phyloP scores from a whole-genome alignment of 352 stramenopile genomes.

The Thraustochytrium striatum region DNA sequence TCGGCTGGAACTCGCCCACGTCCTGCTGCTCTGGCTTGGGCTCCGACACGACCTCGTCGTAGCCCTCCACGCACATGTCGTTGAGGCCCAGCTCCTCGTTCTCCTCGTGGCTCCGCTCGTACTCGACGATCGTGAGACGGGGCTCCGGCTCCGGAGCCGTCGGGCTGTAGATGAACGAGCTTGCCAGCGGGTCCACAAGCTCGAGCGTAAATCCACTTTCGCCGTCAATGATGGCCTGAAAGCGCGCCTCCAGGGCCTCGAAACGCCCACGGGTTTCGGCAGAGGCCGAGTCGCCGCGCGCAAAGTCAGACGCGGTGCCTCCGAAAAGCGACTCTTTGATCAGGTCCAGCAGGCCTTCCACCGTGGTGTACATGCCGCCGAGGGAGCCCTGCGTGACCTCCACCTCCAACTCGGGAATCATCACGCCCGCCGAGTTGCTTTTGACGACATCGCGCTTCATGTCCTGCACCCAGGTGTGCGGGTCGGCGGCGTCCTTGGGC shows the following conservation, averaged over 20 bases:
- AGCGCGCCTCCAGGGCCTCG: constrained; percentile 52
- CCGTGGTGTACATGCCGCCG: constrained; percentile 81
- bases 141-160: constrained; percentile 43
- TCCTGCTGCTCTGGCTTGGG: neutral
- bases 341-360: constrained; percentile 82
- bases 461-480: constrained; percentile 57
- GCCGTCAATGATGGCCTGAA: constrained; percentile 60
- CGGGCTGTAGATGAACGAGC: constrained; percentile 79
- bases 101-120: constrained; percentile 76
- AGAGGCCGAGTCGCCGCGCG: constrained; percentile 55
- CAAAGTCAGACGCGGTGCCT: constrained; percentile 69
- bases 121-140: constrained; percentile 65
- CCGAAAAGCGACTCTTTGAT: constrained; percentile 70
- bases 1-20: constrained; percentile 27
- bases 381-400: constrained; percentile 79
- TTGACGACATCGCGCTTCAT: constrained; percentile 86
- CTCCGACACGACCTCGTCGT: constrained; percentile 49
- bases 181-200: constrained; percentile 79
- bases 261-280: neutral
- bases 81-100: constrained; percentile 83
- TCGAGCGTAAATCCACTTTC: constrained; percentile 76
- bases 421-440: constrained; percentile 68
- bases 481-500: constrained; percentile 2
- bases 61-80: constrained; percentile 85
- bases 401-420: constrained; percentile 83